Base-by-base conservation (phyloP, 805 yeast genomes). In the Candida berthetii region DNA sequence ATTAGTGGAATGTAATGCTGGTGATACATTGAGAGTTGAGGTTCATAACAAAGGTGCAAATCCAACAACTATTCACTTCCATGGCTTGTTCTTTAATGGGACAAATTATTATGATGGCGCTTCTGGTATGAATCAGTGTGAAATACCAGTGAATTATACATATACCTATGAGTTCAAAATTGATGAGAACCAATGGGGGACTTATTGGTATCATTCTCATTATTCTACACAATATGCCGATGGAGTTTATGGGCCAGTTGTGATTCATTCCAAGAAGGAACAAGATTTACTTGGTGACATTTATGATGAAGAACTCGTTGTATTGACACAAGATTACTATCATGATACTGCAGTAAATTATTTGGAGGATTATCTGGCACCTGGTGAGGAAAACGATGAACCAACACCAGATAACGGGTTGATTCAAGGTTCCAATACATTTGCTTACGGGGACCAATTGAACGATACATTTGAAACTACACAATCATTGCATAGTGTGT, bases 161-260 rank as follows among this genome's bases (percentile, higher is more conserved):
- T 74, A 65, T 52, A 59, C 64, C 2, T 72, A 76, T 48, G 52
- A 55, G 31, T 74, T 75, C 46, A 64, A 61, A 20, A 47, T 64
- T 9, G 62, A 58, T 35, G 54, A 56, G 11, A 45, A 48, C 4
- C 76, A 71, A 42, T 61, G 64, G 42, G 82, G 82, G 0, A 70
- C 78, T 0, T 70, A 64, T 42, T 76, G 82, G 82, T 76, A 75
- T 54, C 82, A 76, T 48, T 68, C 79, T 2, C 82, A 76, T 44
- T 66, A 59, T 45, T 52, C 69, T 10, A 66, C 73, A 1, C 76
- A 75, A 46, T 61, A 68, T 41, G 63, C 69, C 6, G 75, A 72
- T 41, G 80, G 80, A 1, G 50, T 76, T 0, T 61, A 61, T 16
- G 82, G 81, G 0, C 77, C 78, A 1, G 49, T 76, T 31, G 66